These are phyloP conservation scores for Globisporangium okanoganense DNA, from an alignment of 352 stramenopile genomes.

Conservation along the genomic window DNA sequence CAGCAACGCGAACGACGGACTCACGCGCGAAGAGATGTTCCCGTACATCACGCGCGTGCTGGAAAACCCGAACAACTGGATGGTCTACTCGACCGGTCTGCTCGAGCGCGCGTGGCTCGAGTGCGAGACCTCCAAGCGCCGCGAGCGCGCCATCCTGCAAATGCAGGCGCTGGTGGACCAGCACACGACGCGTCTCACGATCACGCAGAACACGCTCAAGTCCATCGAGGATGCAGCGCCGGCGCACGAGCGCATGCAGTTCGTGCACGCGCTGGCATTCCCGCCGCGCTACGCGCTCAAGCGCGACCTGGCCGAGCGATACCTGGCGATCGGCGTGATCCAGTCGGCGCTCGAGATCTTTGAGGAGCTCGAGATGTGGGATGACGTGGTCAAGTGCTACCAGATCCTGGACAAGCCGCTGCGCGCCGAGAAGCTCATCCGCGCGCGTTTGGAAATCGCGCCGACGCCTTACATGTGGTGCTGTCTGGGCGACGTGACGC, in stretches of 20 bases:
- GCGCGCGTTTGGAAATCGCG: constrained; percentile 74
- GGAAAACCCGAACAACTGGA: constrained; percentile 94
- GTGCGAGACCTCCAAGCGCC: constrained; percentile 90
- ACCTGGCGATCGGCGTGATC: constrained; percentile 87
- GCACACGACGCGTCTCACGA: constrained; percentile 91
- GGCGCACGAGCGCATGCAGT: constrained; percentile 86
- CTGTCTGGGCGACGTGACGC: constrained; percentile 90
- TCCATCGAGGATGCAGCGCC: constrained; percentile 90
- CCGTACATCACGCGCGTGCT: constrained; percentile 93
- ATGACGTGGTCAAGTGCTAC: constrained; percentile 96
- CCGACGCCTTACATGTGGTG: constrained; percentile 94
- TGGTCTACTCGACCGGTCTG: constrained; percentile 94
- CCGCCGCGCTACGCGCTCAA: constrained; percentile 93
- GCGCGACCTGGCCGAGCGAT: constrained; percentile 90
- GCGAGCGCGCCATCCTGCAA: constrained; percentile 94
- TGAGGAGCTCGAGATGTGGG: constrained; percentile 94
- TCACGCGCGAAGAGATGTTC: constrained; percentile 95
- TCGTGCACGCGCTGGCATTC: constrained; percentile 92
- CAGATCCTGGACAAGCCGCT: constrained; percentile 89
- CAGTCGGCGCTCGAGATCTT: constrained; percentile 92
- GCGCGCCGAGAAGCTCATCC: constrained; percentile 88
- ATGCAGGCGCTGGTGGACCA: constrained; percentile 96
- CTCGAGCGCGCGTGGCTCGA: constrained; percentile 93
- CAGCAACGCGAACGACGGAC: constrained; percentile 92
- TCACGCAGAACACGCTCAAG: constrained; percentile 83